These are phyloP conservation scores for Rhododendron simsii DNA, from an alignment of 148 eudicot genomes.

Conservation along the genomic window DNA sequence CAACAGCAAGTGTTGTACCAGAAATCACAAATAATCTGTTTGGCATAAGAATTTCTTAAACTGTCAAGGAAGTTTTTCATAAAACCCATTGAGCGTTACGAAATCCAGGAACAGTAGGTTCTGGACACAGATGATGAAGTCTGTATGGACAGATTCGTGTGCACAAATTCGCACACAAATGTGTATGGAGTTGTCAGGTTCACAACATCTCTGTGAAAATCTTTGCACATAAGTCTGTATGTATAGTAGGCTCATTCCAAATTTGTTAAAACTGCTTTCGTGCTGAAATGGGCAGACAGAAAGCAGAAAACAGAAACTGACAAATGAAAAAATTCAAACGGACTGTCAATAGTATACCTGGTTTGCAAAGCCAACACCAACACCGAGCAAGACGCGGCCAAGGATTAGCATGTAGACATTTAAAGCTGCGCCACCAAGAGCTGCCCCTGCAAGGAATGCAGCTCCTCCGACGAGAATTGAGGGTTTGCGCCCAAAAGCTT, in stretches of 20 bases:
- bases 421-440: conserved; percentile 25
- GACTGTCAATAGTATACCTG: conserved; percentile 25
- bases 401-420: conserved; percentile 41
- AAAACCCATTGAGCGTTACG: background rate
- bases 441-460: conserved; percentile 33
- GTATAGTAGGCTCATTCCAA: too few relatives aligned
- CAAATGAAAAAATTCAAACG: background rate
- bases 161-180: too few relatives aligned
- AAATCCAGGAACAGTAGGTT: too few relatives aligned
- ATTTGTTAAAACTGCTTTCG: too few relatives aligned
- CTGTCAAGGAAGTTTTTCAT: background rate
- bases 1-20: background rate
- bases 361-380: conserved; percentile 49
- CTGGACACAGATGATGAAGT: too few relatives aligned
- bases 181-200: background rate
- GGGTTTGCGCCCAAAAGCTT: conserved; percentile 37
- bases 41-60: background rate
- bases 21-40: background rate
- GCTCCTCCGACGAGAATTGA: conserved; percentile 37
- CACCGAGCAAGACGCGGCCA: conserved; percentile 44
- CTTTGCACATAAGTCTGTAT: too few relatives aligned
- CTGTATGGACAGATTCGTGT: too few relatives aligned
- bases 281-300: too few relatives aligned
- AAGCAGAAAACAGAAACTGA: background rate
- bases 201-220: too few relatives aligned